Evolutionary conservation across 2,329 filamentous ascomycete species (phyloP).

Genomic region (Colletotrichum tofieldiae): DNA sequence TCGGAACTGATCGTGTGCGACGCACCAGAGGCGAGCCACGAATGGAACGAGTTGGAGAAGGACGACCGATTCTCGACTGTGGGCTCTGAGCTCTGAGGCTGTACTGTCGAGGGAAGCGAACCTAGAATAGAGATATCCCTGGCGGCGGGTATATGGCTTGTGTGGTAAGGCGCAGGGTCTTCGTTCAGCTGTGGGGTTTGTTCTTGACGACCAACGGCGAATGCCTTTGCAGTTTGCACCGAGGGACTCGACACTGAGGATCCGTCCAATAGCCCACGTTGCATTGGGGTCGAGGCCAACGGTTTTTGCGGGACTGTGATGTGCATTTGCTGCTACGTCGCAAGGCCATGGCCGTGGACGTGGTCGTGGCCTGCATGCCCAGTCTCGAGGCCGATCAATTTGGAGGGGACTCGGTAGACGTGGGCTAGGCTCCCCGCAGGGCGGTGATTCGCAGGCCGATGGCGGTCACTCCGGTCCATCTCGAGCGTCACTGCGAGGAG

Average conservation of each 20-base stretch:
- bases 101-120: background rate
- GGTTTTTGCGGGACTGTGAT: slow-evolving; percentile 29
- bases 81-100: background rate
- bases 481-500: background rate
- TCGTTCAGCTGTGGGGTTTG: slow-evolving; percentile 13
- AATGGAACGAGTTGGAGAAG: background rate
- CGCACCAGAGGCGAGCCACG: background rate
- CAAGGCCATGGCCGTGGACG: background rate
- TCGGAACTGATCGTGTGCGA: background rate
- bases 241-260: background rate
- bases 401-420: background rate
- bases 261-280: slow-evolving; percentile 11
- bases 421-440: background rate
- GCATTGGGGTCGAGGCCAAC: slow-evolving; percentile 30
- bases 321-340: slow-evolving; percentile 21
- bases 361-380: background rate
- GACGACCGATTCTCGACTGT: background rate
- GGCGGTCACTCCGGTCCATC: background rate
- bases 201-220: slow-evolving; percentile 14
- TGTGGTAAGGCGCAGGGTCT: slow-evolving; percentile 9
- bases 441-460: background rate
- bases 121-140: slow-evolving; percentile 23
- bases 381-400: slow-evolving; percentile 18
- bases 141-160: slow-evolving; percentile 8
- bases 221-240: background rate